Evolutionary conservation across 169 alveolate species (phyloP).

Genomic region (Blepharisma undulans): DNA sequence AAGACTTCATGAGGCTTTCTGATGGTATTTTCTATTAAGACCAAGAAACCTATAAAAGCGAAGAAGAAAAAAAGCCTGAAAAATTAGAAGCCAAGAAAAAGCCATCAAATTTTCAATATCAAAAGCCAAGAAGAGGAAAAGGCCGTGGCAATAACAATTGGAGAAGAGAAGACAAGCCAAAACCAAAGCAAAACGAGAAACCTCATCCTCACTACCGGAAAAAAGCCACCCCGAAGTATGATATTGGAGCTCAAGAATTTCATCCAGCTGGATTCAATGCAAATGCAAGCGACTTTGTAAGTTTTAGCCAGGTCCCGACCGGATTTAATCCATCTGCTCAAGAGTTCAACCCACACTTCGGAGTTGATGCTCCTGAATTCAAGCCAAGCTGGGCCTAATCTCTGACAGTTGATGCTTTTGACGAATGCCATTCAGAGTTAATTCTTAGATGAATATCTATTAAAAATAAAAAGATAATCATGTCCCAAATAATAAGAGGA

Average conservation of each 20-base stretch:
- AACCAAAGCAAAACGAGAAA: not conserved
- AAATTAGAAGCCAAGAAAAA: not conserved
- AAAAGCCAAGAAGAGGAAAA: not conserved
- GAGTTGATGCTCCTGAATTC: not conserved
- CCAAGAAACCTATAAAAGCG: not conserved
- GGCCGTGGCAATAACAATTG: not conserved
- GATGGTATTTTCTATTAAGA: not conserved
- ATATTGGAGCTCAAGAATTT: not conserved
- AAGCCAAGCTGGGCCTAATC: not conserved
- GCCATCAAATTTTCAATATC: not conserved
- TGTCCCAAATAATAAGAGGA: not conserved
- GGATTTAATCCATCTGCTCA: not conserved
- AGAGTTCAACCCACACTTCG: not conserved
- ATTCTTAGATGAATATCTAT: not conserved
- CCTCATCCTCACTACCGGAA: not conserved
- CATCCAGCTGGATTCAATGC: not conserved
- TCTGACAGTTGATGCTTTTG: not conserved
- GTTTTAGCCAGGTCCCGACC: not conserved
- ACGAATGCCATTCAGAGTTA: not conserved
- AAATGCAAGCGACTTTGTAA: not conserved
- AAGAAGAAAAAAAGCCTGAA: not conserved
- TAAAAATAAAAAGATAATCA: too few species aligned
- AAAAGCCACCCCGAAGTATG: not conserved
- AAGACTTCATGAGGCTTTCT: not conserved
- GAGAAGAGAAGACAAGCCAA: not conserved